Conservation (phyloP, 352 stramenopile species). For the Discostella stelligera region DNA sequence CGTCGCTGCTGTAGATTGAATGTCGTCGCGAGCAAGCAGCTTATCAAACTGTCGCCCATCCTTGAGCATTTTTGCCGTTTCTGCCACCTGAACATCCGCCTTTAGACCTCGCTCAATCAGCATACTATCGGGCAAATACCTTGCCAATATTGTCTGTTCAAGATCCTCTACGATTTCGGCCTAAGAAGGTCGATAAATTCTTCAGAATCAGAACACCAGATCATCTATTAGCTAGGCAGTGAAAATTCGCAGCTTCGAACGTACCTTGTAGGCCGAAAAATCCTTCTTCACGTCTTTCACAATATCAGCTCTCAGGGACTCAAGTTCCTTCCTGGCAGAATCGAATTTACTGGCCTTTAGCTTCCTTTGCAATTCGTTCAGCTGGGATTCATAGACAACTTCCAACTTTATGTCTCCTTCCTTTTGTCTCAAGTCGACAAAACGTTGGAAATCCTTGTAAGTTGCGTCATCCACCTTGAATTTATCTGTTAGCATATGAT, state of each 20-base stretch:
- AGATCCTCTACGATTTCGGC: conserved; percentile 82
- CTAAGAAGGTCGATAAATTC: not conserved
- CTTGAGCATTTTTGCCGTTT: conserved; percentile 69
- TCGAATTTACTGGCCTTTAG: conserved; percentile 74
- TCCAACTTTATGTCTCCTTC: conserved; percentile 76
- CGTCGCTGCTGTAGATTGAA: not conserved
- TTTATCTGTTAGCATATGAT: conserved; percentile 71
- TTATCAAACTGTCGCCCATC: conserved; percentile 73
- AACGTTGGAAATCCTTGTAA: conserved; percentile 75
- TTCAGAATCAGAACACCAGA: not conserved
- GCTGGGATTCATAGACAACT: conserved; percentile 64
- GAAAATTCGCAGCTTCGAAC: not conserved
- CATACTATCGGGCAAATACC: conserved; percentile 79
- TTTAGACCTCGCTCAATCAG: conserved; percentile 66
- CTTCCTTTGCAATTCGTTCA: conserved; percentile 76
- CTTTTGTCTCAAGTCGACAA: conserved; percentile 70
- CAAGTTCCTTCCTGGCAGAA: conserved; percentile 61
- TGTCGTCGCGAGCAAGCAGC: conserved; percentile 57
- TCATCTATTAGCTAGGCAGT: not conserved
- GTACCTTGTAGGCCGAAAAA: conserved; percentile 76
- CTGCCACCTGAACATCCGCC: conserved; percentile 70
- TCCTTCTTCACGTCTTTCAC: conserved; percentile 78
- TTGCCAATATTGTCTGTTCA: conserved; percentile 69
- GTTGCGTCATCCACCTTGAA: conserved; percentile 78
- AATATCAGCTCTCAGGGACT: conserved; percentile 69